Evolutionary conservation across 192 early-diverging fungal species (phyloP).

Genomic region (Gonapodya prolifera): DNA sequence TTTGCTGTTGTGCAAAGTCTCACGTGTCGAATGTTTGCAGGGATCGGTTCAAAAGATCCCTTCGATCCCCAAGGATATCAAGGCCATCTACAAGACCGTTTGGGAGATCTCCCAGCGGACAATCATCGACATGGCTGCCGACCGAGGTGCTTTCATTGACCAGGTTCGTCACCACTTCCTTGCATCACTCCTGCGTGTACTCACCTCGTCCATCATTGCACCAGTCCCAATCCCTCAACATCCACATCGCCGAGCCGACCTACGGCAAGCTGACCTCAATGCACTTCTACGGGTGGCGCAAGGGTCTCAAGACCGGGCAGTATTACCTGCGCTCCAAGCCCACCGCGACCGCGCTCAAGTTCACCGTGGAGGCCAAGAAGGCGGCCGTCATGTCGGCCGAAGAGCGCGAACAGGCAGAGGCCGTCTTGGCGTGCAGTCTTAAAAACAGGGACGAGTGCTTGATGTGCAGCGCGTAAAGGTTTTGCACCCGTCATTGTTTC

Average conservation of each 20-base stretch:
- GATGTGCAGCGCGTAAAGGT: conserved; percentile 66
- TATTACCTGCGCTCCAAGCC: conserved; percentile 94
- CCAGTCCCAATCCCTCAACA: conserved; percentile 91
- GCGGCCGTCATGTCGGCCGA: neutral
- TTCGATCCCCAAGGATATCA: conserved; percentile 71
- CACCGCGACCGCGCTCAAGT: conserved; percentile 96
- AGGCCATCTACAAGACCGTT: conserved; percentile 93
- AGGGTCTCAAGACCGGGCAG: conserved; percentile 98
- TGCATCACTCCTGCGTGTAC: neutral
- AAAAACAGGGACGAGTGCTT: conserved; percentile 88
- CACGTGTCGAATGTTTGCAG: too few relatives aligned
- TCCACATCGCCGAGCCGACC: conserved; percentile 87
- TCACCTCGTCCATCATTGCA: conserved; percentile 27
- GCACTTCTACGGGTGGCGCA: conserved; percentile 98
- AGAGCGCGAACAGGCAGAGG: conserved; percentile 44
- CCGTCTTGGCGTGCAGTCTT: conserved; percentile 72
- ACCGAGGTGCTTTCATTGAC: conserved; percentile 87
- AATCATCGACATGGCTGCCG: conserved; percentile 93
- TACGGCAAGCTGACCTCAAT: conserved; percentile 90
- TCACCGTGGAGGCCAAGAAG: conserved; percentile 64
- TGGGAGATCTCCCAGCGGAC: conserved; percentile 88
- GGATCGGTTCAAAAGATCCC: conserved; percentile 73
- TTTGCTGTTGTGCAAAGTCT: too few relatives aligned
- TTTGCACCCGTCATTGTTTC: neutral
- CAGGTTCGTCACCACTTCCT: conserved; percentile 1